These are phyloP conservation scores for Penicillium brevicompactum DNA, from an alignment of 2,329 filamentous ascomycete species.

Conservation along the genomic window DNA sequence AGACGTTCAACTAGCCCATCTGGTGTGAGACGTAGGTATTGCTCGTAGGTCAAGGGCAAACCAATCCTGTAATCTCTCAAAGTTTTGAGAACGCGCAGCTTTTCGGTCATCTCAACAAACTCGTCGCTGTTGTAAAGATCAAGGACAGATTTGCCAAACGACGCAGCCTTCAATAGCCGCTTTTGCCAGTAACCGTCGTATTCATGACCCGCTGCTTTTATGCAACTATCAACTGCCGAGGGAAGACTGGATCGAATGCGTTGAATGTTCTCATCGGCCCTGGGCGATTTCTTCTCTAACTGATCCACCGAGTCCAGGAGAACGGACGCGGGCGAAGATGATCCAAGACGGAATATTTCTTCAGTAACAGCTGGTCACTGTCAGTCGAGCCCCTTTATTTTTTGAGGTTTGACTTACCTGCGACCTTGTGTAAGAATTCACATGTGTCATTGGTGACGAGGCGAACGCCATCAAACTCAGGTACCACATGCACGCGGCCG, in stretches of 20 bases:
- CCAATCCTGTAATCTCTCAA: slow-evolving; percentile 90
- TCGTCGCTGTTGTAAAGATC: slow-evolving; percentile 98
- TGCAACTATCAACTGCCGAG: slow-evolving; percentile 90
- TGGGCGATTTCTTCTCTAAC: slow-evolving; percentile 89
- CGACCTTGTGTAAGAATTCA: slow-evolving; percentile 94
- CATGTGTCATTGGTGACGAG: slow-evolving; percentile 92
- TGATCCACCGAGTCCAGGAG: slow-evolving; percentile 89
- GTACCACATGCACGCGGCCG: slow-evolving; percentile 82
- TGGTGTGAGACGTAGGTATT: slow-evolving; percentile 87
- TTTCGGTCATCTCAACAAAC: slow-evolving; percentile 98
- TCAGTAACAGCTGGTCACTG: slow-evolving; percentile 66
- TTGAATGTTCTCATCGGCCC: slow-evolving; percentile 97
- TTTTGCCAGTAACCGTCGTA: slow-evolving; percentile 93
- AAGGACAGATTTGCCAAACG: slow-evolving; percentile 94
- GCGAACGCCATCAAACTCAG: slow-evolving; percentile 86
- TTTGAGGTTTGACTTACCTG: slow-evolving; percentile 45
- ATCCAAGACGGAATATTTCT: slow-evolving; percentile 85
- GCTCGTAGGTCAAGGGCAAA: slow-evolving; percentile 86
- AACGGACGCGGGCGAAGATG: slow-evolving; percentile 87
- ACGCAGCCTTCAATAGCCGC: slow-evolving; percentile 90
- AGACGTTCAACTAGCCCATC: slow-evolving; percentile 85
- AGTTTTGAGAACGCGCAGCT: slow-evolving; percentile 86
- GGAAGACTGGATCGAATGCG: slow-evolving; percentile 84
- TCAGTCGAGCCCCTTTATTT: slow-evolving; percentile 3
- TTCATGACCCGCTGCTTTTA: slow-evolving; percentile 90